These are phyloP conservation scores for Lactarius akahatsu DNA, from an alignment of 768 basidiomycete species.

Conservation along the genomic window DNA sequence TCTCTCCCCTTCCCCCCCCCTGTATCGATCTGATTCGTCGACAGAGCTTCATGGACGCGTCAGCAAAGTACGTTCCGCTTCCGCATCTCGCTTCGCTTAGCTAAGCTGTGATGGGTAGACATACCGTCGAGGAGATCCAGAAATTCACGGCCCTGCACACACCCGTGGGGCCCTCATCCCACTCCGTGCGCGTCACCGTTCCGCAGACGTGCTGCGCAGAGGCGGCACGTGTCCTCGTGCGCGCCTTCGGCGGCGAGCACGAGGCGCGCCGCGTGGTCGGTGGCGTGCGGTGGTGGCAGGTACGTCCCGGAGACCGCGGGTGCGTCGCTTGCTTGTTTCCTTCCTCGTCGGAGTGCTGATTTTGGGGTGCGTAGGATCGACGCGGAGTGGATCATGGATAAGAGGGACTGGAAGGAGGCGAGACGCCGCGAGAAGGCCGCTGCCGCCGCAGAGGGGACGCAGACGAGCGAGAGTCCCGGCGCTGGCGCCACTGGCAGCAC, in stretches of 20 bases:
- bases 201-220: constrained; percentile 74
- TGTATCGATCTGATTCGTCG: not conserved
- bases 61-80: not conserved
- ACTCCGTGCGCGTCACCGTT: constrained; percentile 64
- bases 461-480: no score
- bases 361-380: constrained; percentile 53
- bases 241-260: constrained; percentile 79
- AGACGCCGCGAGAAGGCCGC: constrained; percentile 50
- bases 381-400: constrained; percentile 85
- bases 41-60: not conserved
- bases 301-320: constrained; percentile 73
- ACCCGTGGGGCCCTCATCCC: constrained; percentile 83
- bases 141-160: constrained; percentile 75
- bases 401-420: constrained; percentile 75
- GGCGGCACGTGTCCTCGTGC: constrained; percentile 68
- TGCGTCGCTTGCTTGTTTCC: constrained; percentile 37
- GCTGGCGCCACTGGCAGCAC: not conserved
- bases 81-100: not conserved
- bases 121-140: constrained; percentile 64
- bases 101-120: not conserved
- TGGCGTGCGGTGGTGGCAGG: constrained; percentile 97
- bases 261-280: constrained; percentile 69
- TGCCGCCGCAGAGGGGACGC: constrained; percentile 36
- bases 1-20: not conserved
- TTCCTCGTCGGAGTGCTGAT: not conserved